Evolutionary conservation across 2,329 filamentous ascomycete species (phyloP).

Genomic region (Colletotrichum abscissum): DNA sequence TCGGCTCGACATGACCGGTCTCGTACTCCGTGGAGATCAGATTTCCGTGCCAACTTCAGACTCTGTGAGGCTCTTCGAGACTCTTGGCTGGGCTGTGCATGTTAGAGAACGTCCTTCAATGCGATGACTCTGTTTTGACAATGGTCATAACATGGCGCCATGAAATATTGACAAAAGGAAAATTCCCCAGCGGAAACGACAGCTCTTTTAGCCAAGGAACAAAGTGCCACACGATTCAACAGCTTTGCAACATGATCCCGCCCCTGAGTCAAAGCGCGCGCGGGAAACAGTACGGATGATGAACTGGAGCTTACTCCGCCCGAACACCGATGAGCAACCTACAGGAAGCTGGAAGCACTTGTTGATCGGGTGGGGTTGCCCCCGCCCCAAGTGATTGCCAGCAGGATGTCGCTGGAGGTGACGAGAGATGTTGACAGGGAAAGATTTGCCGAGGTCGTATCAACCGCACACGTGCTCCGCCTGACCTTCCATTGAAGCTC

Average conservation of each 20-base stretch:
- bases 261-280: conserved; percentile 24
- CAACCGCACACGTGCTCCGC: conserved; percentile 20
- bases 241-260: conserved; percentile 5
- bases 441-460: conserved; percentile 26
- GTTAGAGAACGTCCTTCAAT: background rate
- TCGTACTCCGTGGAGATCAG: background rate
- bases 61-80: conserved; percentile 16
- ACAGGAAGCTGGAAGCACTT: conserved; percentile 18
- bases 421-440: background rate
- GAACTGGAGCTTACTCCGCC: background rate
- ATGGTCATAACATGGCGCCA: background rate
- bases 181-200: background rate
- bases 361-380: conserved; percentile 4
- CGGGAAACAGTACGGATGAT: background rate
- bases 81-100: conserved; percentile 29
- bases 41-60: background rate
- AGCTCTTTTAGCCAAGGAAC: conserved; percentile 6
- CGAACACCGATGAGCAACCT: conserved; percentile 6
- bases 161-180: background rate
- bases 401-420: conserved; percentile 16
- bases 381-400: conserved; percentile 1
- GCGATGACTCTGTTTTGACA: background rate
- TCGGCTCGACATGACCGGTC: conserved; percentile 10
- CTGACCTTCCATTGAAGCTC: conserved; percentile 23
- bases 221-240: background rate